Conservation (phyloP, 176 grass and related monocot genomes). For the Zea luxurians region DNA sequence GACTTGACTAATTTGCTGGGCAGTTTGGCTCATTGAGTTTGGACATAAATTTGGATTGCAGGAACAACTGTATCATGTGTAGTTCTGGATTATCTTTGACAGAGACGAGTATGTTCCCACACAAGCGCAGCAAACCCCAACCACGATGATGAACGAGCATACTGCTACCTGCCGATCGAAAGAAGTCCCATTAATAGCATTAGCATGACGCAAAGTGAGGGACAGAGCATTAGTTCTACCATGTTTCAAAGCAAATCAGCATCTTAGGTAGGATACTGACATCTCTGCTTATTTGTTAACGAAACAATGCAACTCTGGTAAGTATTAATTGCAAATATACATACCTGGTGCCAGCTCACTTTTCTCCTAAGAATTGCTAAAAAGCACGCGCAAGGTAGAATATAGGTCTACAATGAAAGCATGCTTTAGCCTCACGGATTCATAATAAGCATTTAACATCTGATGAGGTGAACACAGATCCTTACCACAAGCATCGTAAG, state of each 20-base stretch:
- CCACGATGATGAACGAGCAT: slow-evolving; percentile 53
- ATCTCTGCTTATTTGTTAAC: neutral
- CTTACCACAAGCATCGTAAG: slow-evolving; percentile 96
- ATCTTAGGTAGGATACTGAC: neutral
- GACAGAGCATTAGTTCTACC: neutral
- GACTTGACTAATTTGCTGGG: neutral
- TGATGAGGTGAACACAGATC: neutral
- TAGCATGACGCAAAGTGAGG: neutral
- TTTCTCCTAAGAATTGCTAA: slow-evolving; percentile 71
- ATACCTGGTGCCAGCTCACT: slow-evolving; percentile 74
- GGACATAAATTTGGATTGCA: neutral
- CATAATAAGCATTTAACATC: slow-evolving; percentile 24
- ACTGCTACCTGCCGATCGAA: slow-evolving; percentile 36
- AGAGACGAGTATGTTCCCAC: slow-evolving; percentile 61
- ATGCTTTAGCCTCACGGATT: neutral
- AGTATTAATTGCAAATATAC: neutral
- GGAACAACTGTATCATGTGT: slow-evolving; percentile 15
- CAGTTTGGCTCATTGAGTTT: neutral
- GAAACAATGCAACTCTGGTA: neutral
- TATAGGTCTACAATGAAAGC: slow-evolving; percentile 57
- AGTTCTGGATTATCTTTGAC: slow-evolving; percentile 55
- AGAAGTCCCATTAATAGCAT: neutral
- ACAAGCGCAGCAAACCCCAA: slow-evolving; percentile 48
- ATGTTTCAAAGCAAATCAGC: neutral
- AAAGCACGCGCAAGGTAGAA: slow-evolving; percentile 84